These are phyloP conservation scores for Populus deltoides DNA, from an alignment of 345 rosid species.

Conservation along the genomic window DNA sequence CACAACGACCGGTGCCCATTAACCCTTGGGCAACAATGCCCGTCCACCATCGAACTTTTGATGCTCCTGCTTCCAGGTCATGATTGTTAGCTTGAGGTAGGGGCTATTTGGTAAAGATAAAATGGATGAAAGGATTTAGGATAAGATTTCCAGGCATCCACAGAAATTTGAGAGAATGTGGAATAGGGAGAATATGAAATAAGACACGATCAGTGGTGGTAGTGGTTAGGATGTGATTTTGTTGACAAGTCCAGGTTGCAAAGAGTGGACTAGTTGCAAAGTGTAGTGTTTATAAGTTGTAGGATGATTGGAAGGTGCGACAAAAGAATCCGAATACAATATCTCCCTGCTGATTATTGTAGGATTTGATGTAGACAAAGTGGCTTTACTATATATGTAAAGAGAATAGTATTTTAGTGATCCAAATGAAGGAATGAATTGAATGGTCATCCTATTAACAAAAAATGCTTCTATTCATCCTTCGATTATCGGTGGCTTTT, in stretches of 20 bases:
- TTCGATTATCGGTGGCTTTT: neutral
- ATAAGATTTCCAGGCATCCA: neutral
- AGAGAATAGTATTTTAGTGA: neutral
- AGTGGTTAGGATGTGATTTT: conserved; percentile 12
- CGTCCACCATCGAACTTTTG: conserved; percentile 24
- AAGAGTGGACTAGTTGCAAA: neutral
- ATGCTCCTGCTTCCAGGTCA: conserved; percentile 30
- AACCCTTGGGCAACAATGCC: conserved; percentile 58
- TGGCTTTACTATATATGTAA: neutral
- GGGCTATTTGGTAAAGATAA: neutral
- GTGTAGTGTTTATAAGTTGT: neutral
- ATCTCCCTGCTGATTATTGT: neutral
- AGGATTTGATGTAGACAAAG: neutral
- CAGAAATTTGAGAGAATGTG: neutral
- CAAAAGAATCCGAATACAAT: neutral
- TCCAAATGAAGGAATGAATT: neutral
- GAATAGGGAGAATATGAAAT: neutral
- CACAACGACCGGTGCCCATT: conserved; percentile 26
- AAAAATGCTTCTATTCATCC: neutral
- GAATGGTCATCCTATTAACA: neutral
- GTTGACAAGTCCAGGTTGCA: neutral
- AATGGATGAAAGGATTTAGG: neutral
- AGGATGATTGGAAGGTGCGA: neutral
- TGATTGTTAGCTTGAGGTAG: neutral
- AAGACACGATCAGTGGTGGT: neutral